Conservation (phyloP, 2,329 filamentous ascomycete genomes). For the Metarhizium guizhouense region DNA sequence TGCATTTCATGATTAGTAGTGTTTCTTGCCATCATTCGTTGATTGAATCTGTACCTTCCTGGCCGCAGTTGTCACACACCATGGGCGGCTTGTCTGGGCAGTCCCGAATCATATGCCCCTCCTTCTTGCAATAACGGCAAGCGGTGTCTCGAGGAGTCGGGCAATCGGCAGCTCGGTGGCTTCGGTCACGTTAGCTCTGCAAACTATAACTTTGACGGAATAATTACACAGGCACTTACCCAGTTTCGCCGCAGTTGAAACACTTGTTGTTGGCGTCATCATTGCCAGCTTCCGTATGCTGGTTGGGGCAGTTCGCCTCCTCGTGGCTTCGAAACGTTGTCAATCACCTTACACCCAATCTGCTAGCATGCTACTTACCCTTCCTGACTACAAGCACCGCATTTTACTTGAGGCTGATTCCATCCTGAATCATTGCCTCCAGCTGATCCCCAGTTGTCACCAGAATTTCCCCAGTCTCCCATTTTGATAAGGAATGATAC, state of each 20-base stretch:
- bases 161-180: conserved; percentile 26
- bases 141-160: conserved; percentile 21
- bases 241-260: conserved; percentile 27
- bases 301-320: conserved; percentile 5
- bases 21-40: background rate
- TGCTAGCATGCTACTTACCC: background rate
- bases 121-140: conserved; percentile 39
- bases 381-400: conserved; percentile 7
- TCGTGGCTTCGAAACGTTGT: conserved; percentile 4
- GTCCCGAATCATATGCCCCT: conserved; percentile 47
- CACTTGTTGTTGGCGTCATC: conserved; percentile 21
- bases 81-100: conserved; percentile 52
- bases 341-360: background rate
- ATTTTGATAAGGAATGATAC: background rate
- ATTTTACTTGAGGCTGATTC: conserved; percentile 3
- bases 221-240: conserved; percentile 15
- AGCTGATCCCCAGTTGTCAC: conserved; percentile 3
- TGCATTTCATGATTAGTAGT: conserved; percentile 18
- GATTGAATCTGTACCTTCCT: conserved; percentile 38
- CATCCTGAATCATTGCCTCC: background rate
- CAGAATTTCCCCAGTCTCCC: conserved; percentile 1
- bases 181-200: conserved; percentile 7
- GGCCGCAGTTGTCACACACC: conserved; percentile 52
- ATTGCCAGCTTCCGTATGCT: conserved; percentile 1
- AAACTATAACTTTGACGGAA: background rate